Percentiles rank a stretch among this genome's conserved stretches.
Evolutionary conservation across 805 yeast genomes (phyloP).

Genomic region (Schwanniomyces sp.): DNA sequence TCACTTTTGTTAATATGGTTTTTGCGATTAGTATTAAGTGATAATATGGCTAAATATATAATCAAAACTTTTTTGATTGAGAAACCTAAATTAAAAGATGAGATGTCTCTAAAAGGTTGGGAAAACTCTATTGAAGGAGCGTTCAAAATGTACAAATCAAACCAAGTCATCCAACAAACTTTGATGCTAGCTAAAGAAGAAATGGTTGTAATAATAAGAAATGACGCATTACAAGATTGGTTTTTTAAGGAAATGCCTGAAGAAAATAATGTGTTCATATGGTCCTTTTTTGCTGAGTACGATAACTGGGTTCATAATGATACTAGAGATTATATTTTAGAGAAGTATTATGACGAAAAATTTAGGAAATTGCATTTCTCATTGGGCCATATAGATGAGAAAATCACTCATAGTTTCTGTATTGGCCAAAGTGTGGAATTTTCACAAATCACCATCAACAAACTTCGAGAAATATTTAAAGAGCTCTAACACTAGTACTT

Average conservation of each 20-base stretch:
- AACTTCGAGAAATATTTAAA: constrained; percentile 5
- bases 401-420: constrained; percentile 61
- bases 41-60: constrained; percentile 15
- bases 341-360: constrained; percentile 29
- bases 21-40: constrained; percentile 30
- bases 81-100: constrained; percentile 16
- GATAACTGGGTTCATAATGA: constrained; percentile 67
- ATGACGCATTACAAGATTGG: constrained; percentile 51
- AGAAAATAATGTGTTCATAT: constrained; percentile 29
- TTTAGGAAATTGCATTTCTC: constrained; percentile 29
- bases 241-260: constrained; percentile 32
- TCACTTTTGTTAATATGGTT: constrained; percentile 16
- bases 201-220: constrained; percentile 50
- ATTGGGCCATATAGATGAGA: constrained; percentile 32
- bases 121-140: constrained; percentile 44
- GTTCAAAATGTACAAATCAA: constrained; percentile 38
- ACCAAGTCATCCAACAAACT: constrained; percentile 51
- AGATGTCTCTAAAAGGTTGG: constrained; percentile 23
- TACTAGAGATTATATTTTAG: constrained; percentile 47
- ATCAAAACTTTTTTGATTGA: constrained; percentile 25
- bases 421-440: constrained; percentile 54
- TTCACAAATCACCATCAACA: constrained; percentile 39
- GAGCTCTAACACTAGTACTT: not conserved
- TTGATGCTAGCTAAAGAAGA: constrained; percentile 60
- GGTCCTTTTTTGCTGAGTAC: constrained; percentile 56